Base-by-base conservation (phyloP, 164 flowering plant species). In the Liquidambar formosana region DNA sequence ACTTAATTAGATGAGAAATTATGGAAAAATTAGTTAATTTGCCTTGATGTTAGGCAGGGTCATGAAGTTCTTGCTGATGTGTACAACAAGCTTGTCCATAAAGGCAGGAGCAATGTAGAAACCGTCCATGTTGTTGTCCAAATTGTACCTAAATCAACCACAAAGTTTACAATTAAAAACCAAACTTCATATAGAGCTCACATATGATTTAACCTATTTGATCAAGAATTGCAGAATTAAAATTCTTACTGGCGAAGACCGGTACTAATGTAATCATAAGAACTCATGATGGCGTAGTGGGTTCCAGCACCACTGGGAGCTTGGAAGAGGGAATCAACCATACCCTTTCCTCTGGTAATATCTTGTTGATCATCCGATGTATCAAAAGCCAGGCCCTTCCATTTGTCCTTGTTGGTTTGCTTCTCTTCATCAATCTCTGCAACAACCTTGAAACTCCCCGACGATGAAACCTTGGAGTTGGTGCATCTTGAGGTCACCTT, bases 11-110 rank as follows among this genome's bases (percentile, higher is more conserved):
- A n/a, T n/a, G n/a, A n/a, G n/a, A n/a, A n/a, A n/a, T n/a, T n/a
- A n/a, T n/a, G n/a, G n/a, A n/a, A n/a, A n/a, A 10, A 21, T 33
- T 16, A 10, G 19, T 10, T 16, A 1, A 57, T 11, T 8, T 71
- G 84, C 89, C 88, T 88, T 88, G 81, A 88, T 83, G 84, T 80
- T 88, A 5, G 92, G 92, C 75, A 88, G 78, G 69, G 67, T 75
- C 87, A 88, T 81, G 86, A 83, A 86, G 87, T 88, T 88, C 86
- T 88, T 88, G 73, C 84, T 67, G 78, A 88, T 77, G 80, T 88
- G 92, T 76, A 85, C 88, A 59, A 88, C 79, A 57, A 88, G 87
- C 83, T 88, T 88, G 89, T 88, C 92, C 92, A 88, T 86, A 78
- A 88, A 88, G 43, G 92, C 92, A 19, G 92, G 89, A 10, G 92